Conservation (phyloP, 768 basidiomycete genomes). For the Coprinellus micaceus region DNA sequence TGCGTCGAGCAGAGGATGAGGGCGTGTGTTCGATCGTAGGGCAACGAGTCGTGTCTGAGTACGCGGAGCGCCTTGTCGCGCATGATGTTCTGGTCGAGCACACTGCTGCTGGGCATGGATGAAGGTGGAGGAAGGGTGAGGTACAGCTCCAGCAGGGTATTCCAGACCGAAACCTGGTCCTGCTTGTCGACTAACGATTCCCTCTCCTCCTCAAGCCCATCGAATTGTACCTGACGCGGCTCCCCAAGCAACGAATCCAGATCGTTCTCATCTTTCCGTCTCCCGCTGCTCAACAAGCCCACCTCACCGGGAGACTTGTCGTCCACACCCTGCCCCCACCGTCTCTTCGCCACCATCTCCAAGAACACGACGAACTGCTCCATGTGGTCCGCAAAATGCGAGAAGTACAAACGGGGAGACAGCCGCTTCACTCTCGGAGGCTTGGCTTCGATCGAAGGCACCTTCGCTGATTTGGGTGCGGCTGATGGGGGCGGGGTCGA, state of each 20-base stretch:
- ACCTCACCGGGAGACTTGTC: conserved; percentile 24
- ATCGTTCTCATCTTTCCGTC: background rate
- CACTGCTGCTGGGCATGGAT: conserved; percentile 14
- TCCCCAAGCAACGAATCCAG: background rate
- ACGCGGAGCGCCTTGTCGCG: conserved; percentile 71
- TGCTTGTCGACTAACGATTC: conserved; percentile 38
- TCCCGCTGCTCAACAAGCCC: conserved; percentile 3
- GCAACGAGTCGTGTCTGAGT: conserved; percentile 53
- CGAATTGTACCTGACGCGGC: background rate
- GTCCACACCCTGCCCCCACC: conserved; percentile 77
- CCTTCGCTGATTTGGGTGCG: conserved; percentile 18
- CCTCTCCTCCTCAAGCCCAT: conserved; percentile 37
- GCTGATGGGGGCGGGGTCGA: conserved; percentile 34
- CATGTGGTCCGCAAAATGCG: conserved; percentile 90
- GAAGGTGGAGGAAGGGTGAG: conserved; percentile 47
- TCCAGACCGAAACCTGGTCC: conserved; percentile 90
- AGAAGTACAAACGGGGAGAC: conserved; percentile 85
- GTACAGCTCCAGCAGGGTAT: conserved; percentile 92
- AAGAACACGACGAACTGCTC: conserved; percentile 82
- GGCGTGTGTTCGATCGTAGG: conserved; percentile 88
- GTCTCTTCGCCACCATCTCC: conserved; percentile 73
- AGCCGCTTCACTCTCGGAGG: conserved; percentile 49
- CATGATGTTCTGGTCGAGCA: conserved; percentile 33
- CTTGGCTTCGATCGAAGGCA: conserved; percentile 15
- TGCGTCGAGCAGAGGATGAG: conserved; percentile 90